Evolutionary conservation across 306 rosid genomes (phyloP).

Genomic region (Corylus heterophylla): DNA sequence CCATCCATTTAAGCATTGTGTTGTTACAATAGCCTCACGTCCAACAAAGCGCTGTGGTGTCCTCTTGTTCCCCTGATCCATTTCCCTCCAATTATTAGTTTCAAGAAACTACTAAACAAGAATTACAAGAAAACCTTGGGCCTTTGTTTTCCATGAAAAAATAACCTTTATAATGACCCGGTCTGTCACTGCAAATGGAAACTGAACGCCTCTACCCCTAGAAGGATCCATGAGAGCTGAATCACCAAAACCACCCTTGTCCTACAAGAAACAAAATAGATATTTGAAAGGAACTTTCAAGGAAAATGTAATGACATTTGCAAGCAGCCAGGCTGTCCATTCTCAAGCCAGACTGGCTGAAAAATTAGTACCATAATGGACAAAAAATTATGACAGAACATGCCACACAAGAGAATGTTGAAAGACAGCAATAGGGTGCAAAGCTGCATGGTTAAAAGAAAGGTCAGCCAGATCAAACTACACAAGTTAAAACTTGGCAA

Average conservation of each 20-base stretch:
- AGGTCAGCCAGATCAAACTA: neutral
- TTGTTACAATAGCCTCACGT: slow-evolving; percentile 95
- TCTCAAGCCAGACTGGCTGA: neutral
- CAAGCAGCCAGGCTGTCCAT: neutral
- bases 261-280: slow-evolving; percentile 45
- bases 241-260: slow-evolving; percentile 81
- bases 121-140: slow-evolving; percentile 1
- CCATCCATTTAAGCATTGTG: slow-evolving; percentile 99
- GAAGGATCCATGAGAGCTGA: slow-evolving; percentile 53
- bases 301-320: neutral
- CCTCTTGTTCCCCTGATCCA: slow-evolving; percentile 92
- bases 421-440: neutral
- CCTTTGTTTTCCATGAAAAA: slow-evolving; percentile 4
- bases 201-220: slow-evolving; percentile 91
- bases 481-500: neutral
- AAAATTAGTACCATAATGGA: too few relatives aligned
- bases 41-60: slow-evolving; percentile 97
- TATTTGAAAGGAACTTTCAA: slow-evolving; percentile 30
- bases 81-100: slow-evolving; percentile 32
- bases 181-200: slow-evolving; percentile 92
- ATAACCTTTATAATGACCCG: slow-evolving; percentile 90
- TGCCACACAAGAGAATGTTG: neutral
- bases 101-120: slow-evolving; percentile 13
- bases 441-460: neutral
- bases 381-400: too few relatives aligned